Evolutionary conservation across 2,329 filamentous ascomycete species (phyloP).

Genomic region (Dactylellina parvicollis): DNA sequence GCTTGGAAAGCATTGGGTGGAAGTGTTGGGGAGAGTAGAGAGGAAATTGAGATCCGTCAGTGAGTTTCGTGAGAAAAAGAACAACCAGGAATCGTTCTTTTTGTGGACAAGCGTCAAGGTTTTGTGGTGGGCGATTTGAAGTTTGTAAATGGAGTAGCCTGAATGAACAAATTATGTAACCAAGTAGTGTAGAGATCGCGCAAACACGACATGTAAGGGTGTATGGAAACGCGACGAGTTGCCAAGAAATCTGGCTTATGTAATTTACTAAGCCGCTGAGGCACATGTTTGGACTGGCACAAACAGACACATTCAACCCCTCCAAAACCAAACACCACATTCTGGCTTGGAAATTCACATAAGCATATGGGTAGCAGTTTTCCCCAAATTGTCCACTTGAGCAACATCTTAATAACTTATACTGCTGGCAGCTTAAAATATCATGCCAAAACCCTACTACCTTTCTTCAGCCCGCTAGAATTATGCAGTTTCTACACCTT

Average conservation of each 20-base stretch:
- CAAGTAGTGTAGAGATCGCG: too few relatives aligned
- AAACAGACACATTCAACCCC: too few relatives aligned
- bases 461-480: background rate
- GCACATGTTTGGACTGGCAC: too few relatives aligned
- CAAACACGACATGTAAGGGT: background rate
- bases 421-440: background rate
- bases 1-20: constrained; percentile 10
- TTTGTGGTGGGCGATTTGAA: background rate
- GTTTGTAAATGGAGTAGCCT: too few relatives aligned
- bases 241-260: background rate
- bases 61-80: background rate
- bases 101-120: background rate
- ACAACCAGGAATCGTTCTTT: background rate
- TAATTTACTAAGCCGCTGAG: background rate
- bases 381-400: too few relatives aligned
- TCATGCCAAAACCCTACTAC: background rate
- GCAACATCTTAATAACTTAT: too few relatives aligned
- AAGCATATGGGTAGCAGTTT: too few relatives aligned
- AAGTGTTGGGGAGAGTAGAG: background rate
- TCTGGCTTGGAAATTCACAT: too few relatives aligned
- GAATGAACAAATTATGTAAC: too few relatives aligned
- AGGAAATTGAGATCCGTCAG: background rate
- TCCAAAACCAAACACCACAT: too few relatives aligned
- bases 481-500: constrained; percentile 39
- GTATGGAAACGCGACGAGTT: background rate